Evolutionary conservation across 129 eudicot species (phyloP).

Genomic region (Helianthus annuus): HanXRQr2.0-SUNRISE NC_035445.2:66868333-66868832

Average conservation of each 20-base stretch:
- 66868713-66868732: background rate
- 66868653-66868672: background rate
- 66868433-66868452: too few relatives aligned
- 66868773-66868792: slow-evolving; percentile 37
- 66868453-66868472: too few relatives aligned
- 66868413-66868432: too few relatives aligned
- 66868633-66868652: slow-evolving; percentile 13
- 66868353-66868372: too few relatives aligned
- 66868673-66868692: background rate
- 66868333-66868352: too few relatives aligned
- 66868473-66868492: background rate
- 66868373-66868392: too few relatives aligned
- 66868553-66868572: too few relatives aligned
- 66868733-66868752: background rate
- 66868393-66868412: too few relatives aligned
- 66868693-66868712: background rate
- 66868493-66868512: background rate
- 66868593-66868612: background rate
- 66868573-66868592: slow-evolving; percentile 19
- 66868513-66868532: background rate
- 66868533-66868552: background rate
- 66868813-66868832: slow-evolving; percentile 40
- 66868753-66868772: slow-evolving; percentile 27
- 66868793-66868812: slow-evolving; percentile 35
- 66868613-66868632: background rate